Percentiles rank a stretch among this genome's conserved stretches.
Conservation (phyloP, 768 basidiomycete species). For the Mycena latifolia region DNA sequence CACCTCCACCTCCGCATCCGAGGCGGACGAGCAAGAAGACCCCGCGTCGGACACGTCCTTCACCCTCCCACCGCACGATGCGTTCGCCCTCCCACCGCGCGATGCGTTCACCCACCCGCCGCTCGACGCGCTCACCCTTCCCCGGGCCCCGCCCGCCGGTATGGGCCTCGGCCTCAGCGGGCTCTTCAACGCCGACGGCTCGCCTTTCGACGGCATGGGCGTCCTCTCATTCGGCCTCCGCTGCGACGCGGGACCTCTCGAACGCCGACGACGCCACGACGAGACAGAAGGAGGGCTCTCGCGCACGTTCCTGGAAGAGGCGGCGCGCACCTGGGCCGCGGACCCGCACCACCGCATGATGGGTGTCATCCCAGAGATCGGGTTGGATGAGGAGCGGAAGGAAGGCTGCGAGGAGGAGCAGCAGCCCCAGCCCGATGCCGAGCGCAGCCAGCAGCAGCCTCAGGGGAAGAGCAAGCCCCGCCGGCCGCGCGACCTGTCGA, state of each 20-base stretch:
- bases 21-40: too few relatives aligned
- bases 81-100: slow-evolving; percentile 32
- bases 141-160: neutral
- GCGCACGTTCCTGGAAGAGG: slow-evolving; percentile 33
- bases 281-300: slow-evolving; percentile 11
- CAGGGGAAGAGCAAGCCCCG: neutral
- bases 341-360: slow-evolving; percentile 29
- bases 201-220: slow-evolving; percentile 34
- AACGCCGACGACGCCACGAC: neutral
- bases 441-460: neutral
- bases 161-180: slow-evolving; percentile 26
- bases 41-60: slow-evolving; percentile 20
- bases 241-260: neutral
- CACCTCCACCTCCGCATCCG: too few relatives aligned
- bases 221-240: slow-evolving; percentile 24
- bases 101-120: slow-evolving; percentile 22
- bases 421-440: neutral
- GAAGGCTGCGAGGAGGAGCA: neutral
- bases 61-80: slow-evolving; percentile 32
- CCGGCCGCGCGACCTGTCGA: slow-evolving; percentile 29
- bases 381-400: too few relatives aligned
- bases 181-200: slow-evolving; percentile 30
- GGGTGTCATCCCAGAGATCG: slow-evolving; percentile 19
- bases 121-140: too few relatives aligned
- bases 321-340: slow-evolving; percentile 26